Base-by-base conservation (phyloP, 176 grass and related monocot species). In the Coix lacrymajobi region DNA sequence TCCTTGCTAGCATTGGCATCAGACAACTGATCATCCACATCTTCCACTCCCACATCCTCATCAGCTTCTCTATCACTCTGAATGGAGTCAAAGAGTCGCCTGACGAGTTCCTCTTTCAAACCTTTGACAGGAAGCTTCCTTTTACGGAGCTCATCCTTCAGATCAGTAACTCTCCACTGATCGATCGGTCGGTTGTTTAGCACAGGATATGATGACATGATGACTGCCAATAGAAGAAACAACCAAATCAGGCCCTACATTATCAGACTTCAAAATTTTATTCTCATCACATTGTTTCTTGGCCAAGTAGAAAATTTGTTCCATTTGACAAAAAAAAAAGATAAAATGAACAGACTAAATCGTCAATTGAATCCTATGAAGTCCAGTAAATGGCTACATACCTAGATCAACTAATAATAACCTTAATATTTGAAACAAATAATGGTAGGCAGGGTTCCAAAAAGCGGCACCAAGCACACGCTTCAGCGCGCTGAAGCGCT, bases 101-200 rank as follows among this genome's bases (percentile, higher is more conserved):
- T 94, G 61, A 99, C 93, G 69, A 99, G 78, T 56, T 99, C 97
- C 66, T 99, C 97, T 88, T 99, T 99, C 73, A 99, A 79, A 60
- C 97, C 97, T 80, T 89, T 96, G 16, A 99, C 66, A 64, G 93
- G 85, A 38, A 99, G 87, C 77, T 39, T 94, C 64, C 97, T 96
- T 85, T 84, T 96, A 69, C 88, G 89, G 4, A 99, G 87, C 69
- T 99, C 97, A 24, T 96, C 97, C 86, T 92, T 96, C 66, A 99
- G 84, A 78, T 99, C 97, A 34, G 93, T 94, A 45, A 99, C 97
- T 76, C 88, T 94, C 97, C 93, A 99, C 78, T 96, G 97, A 82
- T 99, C 97, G 12, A 99, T 96, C 9, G 97, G 93, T 15, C 87
- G 87, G 78, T 92, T 96, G 78, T 99, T 99, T 17, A 96, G 82